Base-by-base conservation (phyloP, 441 rosid species). In the Euphorbia celastroides region DNA sequence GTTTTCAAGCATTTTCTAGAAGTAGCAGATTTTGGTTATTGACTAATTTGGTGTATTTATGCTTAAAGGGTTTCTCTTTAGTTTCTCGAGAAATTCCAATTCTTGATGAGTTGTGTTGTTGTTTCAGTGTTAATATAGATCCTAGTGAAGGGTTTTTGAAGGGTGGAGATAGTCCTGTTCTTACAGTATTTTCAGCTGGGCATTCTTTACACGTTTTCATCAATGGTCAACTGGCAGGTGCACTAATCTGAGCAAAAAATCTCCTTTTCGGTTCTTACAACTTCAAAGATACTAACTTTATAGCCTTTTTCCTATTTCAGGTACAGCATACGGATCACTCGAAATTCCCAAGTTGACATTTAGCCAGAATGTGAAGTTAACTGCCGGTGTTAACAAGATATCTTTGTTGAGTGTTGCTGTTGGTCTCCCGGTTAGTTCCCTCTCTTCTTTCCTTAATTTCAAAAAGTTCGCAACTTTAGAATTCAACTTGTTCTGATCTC, bases 381-480 rank as follows among this genome's bases (percentile, higher is more conserved):
- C 16, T 62, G 81, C 92, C 64, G 98, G 98, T 73, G 79, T 75
- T 57, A 95, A 95, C 84, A 84, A 66, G 77, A 92, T 95, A 30
- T 94, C 97, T 2, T 80, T 92, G 69, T 84, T 95, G 69, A 95
- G 99, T 70, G 90, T 95, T 58, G 94, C 98, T 16, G 90, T 92
- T 77, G 99, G 99, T 60, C 82, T 95, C 73, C 98, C 91, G 8
- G 99, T 92, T 65, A 82, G 90, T 83, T 67, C 70, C 46, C 62
- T 60, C 60, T 44, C 72, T 62, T n/a, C n/a, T 54, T n/a, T 17
- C 48, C 28, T 23, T 38, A 28, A 7, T 23, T 54, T 2, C 5
- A 14, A 17, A 38, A 14, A 5, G 31, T 30, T 31, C 20, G 12
- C 5, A 44, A 1, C 11, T 51, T 19, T 44, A 20, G 14, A 19